These are phyloP conservation scores for Pycnococcus provasolii DNA, from an alignment of 139 green algal genomes.

Conservation along the genomic window DNA sequence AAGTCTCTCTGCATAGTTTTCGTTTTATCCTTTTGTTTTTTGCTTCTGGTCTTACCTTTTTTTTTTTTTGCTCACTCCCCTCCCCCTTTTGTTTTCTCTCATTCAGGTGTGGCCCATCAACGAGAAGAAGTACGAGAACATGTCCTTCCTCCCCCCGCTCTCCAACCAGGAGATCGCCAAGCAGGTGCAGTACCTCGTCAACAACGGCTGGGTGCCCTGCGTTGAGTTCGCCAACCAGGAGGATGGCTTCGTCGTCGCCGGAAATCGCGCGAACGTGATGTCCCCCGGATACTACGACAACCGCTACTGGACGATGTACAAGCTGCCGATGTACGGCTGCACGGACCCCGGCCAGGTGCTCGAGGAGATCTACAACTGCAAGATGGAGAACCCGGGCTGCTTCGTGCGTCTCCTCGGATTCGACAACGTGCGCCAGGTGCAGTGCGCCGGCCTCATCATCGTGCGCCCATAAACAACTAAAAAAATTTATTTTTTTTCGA, in stretches of 20 bases:
- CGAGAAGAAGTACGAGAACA: conserved; percentile 63
- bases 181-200: conserved; percentile 91
- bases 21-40: too few relatives aligned
- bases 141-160: conserved; percentile 95
- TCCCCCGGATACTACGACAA: conserved; percentile 67
- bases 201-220: conserved; percentile 78
- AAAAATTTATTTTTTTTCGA: too few relatives aligned
- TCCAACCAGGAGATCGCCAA: conserved; percentile 72
- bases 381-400: conserved; percentile 73
- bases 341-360: conserved; percentile 80
- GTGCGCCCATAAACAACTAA: conserved; percentile 5
- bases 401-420: conserved; percentile 90
- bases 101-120: too few relatives aligned
- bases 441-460: conserved; percentile 60
- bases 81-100: too few relatives aligned
- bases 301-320: conserved; percentile 99
- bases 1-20: too few relatives aligned
- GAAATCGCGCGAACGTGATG: not conserved
- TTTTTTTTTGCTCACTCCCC: too few relatives aligned
- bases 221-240: conserved; percentile 80
- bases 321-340: conserved; percentile 99
- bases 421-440: conserved; percentile 61
- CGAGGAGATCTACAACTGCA: conserved; percentile 67
- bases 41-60: too few relatives aligned
- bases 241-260: too few relatives aligned